Evolutionary conservation across 202 grass and related monocot genomes (phyloP).

Genomic region (Dendrocalamus latiflorus): DNA sequence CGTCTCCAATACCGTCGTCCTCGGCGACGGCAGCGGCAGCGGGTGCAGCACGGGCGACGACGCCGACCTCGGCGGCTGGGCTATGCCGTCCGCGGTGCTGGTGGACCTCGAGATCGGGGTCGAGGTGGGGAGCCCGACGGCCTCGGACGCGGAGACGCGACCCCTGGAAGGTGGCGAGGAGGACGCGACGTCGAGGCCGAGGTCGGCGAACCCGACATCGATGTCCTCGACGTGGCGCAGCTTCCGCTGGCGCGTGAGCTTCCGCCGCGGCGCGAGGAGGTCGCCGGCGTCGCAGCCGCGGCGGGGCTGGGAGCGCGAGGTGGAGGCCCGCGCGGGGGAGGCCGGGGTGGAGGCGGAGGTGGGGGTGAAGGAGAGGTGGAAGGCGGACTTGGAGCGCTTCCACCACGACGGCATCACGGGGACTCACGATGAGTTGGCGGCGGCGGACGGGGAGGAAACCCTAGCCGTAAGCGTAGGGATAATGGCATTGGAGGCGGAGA

Average conservation of each 20-base stretch:
- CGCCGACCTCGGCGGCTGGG: conserved; percentile 35
- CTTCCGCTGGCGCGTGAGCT: conserved; percentile 70
- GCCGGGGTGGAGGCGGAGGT: conserved; percentile 40
- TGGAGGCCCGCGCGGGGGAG: conserved; percentile 29
- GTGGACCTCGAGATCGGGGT: conserved; percentile 37
- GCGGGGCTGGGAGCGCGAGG: conserved; percentile 18
- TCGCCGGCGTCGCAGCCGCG: neutral
- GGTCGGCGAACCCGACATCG: conserved; percentile 34
- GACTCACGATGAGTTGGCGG: no score
- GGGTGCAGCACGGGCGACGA: conserved; percentile 54
- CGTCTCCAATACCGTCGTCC: neutral
- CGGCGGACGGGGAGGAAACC: no score
- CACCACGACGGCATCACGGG: no score
- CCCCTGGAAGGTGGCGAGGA: conserved; percentile 6
- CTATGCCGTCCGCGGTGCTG: conserved; percentile 36
- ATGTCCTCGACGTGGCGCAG: conserved; percentile 53
- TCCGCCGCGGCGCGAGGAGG: conserved; percentile 21
- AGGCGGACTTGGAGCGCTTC: no score
- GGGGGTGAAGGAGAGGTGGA: no score
- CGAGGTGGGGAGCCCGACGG: neutral
- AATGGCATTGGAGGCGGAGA: no score
- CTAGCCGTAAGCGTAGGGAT: no score
- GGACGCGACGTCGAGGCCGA: conserved; percentile 23
- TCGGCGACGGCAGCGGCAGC: no score
- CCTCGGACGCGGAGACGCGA: conserved; percentile 21